Evolutionary conservation across 495 filamentous ascomycete genomes (phyloP), one percentile per base, ranked within the genome.

Genomic region (Penicillium dipodomyicola): DNA sequence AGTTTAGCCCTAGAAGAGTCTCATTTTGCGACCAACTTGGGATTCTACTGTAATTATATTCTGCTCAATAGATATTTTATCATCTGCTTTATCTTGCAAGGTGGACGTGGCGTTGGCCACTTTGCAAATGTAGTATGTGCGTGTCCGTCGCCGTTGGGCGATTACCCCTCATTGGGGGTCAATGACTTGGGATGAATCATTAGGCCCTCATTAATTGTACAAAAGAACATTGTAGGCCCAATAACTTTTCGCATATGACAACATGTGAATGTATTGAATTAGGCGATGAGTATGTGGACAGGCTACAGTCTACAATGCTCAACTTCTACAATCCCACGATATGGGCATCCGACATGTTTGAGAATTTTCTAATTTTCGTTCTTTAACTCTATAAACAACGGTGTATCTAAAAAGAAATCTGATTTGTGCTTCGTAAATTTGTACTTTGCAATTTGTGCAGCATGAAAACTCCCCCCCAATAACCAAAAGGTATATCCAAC

Each of bases 401-500:
- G 17, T n/a, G 22, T 52, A 19, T 52, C 15, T n/a, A 43, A 30
- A 42, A 52, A 23, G 7, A 49, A 42, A 39, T 30, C 25, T 17
- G 17, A 42, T 48, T n/a, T 48, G 27, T 27, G 41, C 30, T 52
- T 32, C 22, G 49, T 52, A 52, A 23, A 23, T 42, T 30, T 11
- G 47, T 35, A 35, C 17, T 14, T 33, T 20, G 50, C 50, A 52
- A 52, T 52, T 52, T 52, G 37, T 33, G 43, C 37, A 39, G 23
- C 19, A 43, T 51, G 42, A 42, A 42, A 54, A 46, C 52, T 46
- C 43, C 52, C 42, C 22, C 52, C 37, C 30, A n/a, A 9, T 29
- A 39, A 11, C 42, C 32, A 29, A 54, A 22, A 44, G 52, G 42
- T 51, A 54, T 45, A 54, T 54, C 40, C 30, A 35, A 37, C 10